phyloP scores from a whole-genome alignment of 805 yeast genomes.

The Cephaloascus fragrans region DNA sequence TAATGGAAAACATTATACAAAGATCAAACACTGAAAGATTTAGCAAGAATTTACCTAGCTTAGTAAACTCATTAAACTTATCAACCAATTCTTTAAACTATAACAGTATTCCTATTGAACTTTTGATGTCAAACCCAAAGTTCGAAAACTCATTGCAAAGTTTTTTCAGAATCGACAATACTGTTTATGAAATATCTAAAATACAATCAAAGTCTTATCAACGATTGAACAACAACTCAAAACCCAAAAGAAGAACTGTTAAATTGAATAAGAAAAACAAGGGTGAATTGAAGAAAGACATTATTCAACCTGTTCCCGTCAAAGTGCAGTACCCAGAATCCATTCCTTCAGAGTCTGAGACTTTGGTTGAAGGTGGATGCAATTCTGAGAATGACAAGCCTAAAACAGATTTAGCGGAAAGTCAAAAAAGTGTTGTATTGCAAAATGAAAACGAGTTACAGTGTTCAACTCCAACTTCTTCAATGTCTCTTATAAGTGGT shows the following conservation, averaged over 20 bases:
- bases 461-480: not conserved
- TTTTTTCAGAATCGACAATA: constrained; percentile 20
- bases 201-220: constrained; percentile 35
- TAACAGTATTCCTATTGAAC: constrained; percentile 30
- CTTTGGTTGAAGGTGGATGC: too few species aligned
- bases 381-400: too few species aligned
- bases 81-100: constrained; percentile 4
- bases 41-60: constrained; percentile 28
- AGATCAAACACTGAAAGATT: constrained; percentile 39
- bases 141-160: not conserved
- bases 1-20: constrained; percentile 46
- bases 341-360: not conserved
- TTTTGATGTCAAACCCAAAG: constrained; percentile 16
- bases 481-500: not conserved
- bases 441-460: not conserved
- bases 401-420: not conserved
- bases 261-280: constrained; percentile 16
- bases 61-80: constrained; percentile 21
- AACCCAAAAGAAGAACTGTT: constrained; percentile 34
- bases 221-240: constrained; percentile 17
- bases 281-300: constrained; percentile 9
- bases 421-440: not conserved
- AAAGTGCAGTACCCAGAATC: not conserved
- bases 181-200: constrained; percentile 29
- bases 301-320: constrained; percentile 1